Evolutionary conservation across 768 basidiomycete species (phyloP), one percentile per base, ranked within the genome.

Genomic region (Podaxis sp.): DNA sequence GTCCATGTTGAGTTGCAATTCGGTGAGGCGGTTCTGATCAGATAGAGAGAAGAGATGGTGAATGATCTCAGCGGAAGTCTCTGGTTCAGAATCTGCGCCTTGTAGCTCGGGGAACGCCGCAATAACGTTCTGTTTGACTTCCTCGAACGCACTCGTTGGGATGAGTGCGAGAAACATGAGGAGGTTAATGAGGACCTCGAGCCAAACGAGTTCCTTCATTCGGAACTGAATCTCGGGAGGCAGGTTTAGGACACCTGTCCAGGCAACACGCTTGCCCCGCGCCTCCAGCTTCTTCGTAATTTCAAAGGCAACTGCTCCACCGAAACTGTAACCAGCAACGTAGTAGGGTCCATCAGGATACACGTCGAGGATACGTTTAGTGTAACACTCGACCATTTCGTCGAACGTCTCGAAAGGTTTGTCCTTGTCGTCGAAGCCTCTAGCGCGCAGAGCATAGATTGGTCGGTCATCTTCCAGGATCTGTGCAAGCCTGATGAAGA

Each of bases 211-310:
- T 27, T 59, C 58, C 33, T 51, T 41, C 58, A 59, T 59, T 24
- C 58, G 49, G 58, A 59, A 59, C 24, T 50, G 58, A 13, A 59
- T 59, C 15, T 59, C 58, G 1, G 58, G 58, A n/a, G 58, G 58
- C 17, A 59, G 11, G 25, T 59, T 59, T 2, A 59, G 24, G 8
- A 59, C 38, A 51, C 58, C 58, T 3, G 58, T 59, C 58, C 58
- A 59, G 6, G 58, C 58, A 24, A 59, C 58, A 17, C 58, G 50
- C n/a, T 40, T 59, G 22, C 58, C 50, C 12, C 15, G 50, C 9
- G 36, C 36, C 29, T 59, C 58, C 8, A 59, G 49, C 15, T 59
- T 59, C 37, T 59, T 59, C 2, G 58, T 59, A 38, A 59, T 52
- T 13, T 59, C 58, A 19, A 51, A 59, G 19, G 58, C 58, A 2